Base-by-base conservation (phyloP, 2,329 filamentous ascomycete genomes). In the Neofusicoccum ribis region DNA sequence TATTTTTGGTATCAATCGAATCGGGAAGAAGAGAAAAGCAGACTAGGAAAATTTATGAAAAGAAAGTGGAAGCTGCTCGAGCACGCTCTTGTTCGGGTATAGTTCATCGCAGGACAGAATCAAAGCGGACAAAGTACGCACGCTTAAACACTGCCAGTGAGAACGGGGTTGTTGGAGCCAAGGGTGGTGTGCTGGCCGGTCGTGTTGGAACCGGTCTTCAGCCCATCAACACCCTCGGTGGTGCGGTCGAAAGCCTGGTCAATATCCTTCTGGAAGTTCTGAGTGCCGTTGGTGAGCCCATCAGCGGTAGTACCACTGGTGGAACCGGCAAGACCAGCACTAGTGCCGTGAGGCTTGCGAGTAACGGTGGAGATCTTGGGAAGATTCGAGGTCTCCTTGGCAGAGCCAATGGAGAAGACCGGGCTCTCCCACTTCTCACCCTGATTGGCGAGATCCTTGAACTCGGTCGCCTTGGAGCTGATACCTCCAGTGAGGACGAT, bases 401-500 rank as follows among this genome's bases (percentile, higher is more conserved):
- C 93, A 49, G 81, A 85, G 54, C 95, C 94, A 71, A 98, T 90
- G 67, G 88, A 89, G 83, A 99, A 99, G 73, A 99, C 88, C 9
- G 94, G 92, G 67, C 91, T 96, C 83, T 97, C 90, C 95, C 95
- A 99, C 78, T 88, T 89, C 64, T 97, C 91, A 61, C 95, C 95
- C 86, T 95, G 92, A 70, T 83, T 84, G 8, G 94, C 92, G 65
- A 97, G 85, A 23, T 97, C 88, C 81, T 88, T 92, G 85, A 96
- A 98, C 79, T 97, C 92, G 27, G 92, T 96, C 9, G 94, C 93
- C 86, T 97, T 97, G 81, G 88, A 89, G 71, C 91, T 95, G 76
- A 97, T 94, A 64, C 93, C 93, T 37, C 91, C 91, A 31, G 93
- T 93, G 5, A 99, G 84, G 65, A 89, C 85, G 74, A 99, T 89